phyloP scores from a whole-genome alignment of 495 filamentous ascomycete genomes.

The Penicillium silybi region DNA sequence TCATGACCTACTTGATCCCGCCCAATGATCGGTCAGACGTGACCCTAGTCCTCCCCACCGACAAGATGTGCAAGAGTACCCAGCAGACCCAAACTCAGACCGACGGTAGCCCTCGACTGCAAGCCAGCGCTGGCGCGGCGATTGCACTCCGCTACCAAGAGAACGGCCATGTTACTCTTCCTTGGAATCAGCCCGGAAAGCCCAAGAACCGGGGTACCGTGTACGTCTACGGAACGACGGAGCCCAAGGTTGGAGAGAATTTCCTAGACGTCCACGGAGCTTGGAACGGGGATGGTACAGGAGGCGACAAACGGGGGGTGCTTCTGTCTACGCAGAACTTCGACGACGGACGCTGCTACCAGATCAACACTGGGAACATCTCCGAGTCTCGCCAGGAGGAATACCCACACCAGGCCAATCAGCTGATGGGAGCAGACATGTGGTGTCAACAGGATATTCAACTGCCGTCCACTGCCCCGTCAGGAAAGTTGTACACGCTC shows the following conservation, averaged over 20 bases:
- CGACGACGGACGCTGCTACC: constrained; percentile 83
- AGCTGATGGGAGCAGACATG: constrained; percentile 49
- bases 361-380: constrained; percentile 54
- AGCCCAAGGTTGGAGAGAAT: constrained; percentile 57
- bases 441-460: constrained; percentile 76
- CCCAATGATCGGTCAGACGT: constrained; percentile 32
- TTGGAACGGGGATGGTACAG: constrained; percentile 74
- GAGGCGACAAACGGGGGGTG: constrained; percentile 68
- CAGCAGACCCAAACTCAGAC: constrained; percentile 53
- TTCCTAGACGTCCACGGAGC: constrained; percentile 63
- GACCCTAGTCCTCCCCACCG: constrained; percentile 24
- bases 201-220: constrained; percentile 68
- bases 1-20: constrained; percentile 53
- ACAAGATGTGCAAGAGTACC: constrained; percentile 51
- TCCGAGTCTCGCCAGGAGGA: constrained; percentile 48
- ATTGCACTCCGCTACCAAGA: constrained; percentile 75
- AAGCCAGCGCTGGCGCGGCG: constrained; percentile 61
- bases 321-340: constrained; percentile 71
- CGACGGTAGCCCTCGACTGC: constrained; percentile 55
- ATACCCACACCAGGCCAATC: constrained; percentile 42
- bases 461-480: constrained; percentile 54
- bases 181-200: constrained; percentile 54
- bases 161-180: constrained; percentile 81
- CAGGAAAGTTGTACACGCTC: constrained; percentile 60
- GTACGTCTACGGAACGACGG: constrained; percentile 76